A percentile compares a stretch with the other conserved stretches of the same genome.
Conservation (phyloP, 495 filamentous ascomycete genomes). For the Aspergillus asperescens region DNA sequence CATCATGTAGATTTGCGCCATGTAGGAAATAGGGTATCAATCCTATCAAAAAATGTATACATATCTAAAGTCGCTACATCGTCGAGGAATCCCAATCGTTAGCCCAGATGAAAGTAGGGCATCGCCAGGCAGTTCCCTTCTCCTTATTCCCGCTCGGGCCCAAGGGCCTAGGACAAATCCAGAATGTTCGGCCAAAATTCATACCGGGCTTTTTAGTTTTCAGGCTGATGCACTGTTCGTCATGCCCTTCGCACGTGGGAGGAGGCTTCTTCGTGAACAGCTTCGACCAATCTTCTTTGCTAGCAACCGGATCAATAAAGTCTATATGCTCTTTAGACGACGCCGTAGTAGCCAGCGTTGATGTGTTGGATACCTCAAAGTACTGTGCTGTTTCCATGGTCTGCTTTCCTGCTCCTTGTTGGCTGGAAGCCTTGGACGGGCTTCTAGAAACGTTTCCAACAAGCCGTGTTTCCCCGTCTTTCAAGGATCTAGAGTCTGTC, state of each 20-base stretch:
- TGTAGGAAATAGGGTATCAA: not conserved
- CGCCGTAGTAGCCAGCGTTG: not conserved
- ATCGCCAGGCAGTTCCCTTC: conserved; percentile 75
- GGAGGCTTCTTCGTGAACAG: conserved; percentile 69
- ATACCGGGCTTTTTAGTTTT: conserved; percentile 81
- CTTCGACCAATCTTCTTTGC: conserved; percentile 81
- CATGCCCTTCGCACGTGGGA: conserved; percentile 76
- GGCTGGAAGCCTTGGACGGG: not conserved
- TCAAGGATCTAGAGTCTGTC: not conserved
- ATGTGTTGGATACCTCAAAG: not conserved
- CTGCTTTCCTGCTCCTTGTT: not conserved
- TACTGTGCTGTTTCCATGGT: not conserved
- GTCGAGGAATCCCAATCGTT: conserved; percentile 64
- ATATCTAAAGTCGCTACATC: not conserved
- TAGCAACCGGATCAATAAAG: conserved; percentile 63
- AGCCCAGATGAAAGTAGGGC: conserved; percentile 84
- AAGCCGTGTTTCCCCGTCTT: not conserved
- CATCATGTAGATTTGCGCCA: not conserved
- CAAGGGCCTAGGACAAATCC: conserved; percentile 75
- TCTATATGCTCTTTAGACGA: conserved; percentile 20
- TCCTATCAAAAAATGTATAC: not conserved
- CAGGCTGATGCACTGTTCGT: conserved; percentile 75
- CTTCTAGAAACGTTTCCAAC: not conserved
- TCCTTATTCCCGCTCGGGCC: conserved; percentile 82
- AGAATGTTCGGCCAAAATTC: conserved; percentile 81